Evolutionary conservation across 257 asterid species (phyloP).

Genomic region (Solanum rostratum): DNA sequence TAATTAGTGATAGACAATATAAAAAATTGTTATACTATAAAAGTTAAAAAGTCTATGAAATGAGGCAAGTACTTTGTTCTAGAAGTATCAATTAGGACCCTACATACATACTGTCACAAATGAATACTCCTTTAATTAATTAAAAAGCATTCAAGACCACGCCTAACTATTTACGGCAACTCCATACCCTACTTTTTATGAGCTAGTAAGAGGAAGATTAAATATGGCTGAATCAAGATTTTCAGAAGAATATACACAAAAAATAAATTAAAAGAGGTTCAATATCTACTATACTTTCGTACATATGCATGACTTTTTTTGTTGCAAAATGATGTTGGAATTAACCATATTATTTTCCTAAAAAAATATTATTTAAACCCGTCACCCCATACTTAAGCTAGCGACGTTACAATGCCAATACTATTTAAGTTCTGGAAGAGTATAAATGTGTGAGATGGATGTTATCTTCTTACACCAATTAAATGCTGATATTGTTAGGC

Average conservation of each 20-base stretch:
- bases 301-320: too few species aligned
- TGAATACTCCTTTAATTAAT: not conserved
- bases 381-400: not conserved
- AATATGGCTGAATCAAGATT: rapidly evolving
- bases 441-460: not conserved
- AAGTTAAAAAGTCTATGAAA: not conserved
- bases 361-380: too few species aligned
- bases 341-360: too few species aligned
- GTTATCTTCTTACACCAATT: not conserved
- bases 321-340: too few species aligned
- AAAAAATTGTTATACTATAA: too few species aligned
- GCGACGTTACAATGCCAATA: not conserved
- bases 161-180: not conserved
- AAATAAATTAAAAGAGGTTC: not conserved
- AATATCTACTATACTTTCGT: not conserved
- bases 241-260: not conserved
- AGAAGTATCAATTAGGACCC: not conserved
- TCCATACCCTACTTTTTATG: not conserved
- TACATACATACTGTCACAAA: not conserved
- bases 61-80: not conserved
- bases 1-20: too few species aligned
- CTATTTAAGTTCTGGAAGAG: not conserved
- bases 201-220: not conserved
- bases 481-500: not conserved
- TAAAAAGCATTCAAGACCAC: not conserved